These are phyloP conservation scores for Pyrenophora tritici-repentis DNA, from an alignment of 2,329 filamentous ascomycete species.

Conservation along the genomic window DNA sequence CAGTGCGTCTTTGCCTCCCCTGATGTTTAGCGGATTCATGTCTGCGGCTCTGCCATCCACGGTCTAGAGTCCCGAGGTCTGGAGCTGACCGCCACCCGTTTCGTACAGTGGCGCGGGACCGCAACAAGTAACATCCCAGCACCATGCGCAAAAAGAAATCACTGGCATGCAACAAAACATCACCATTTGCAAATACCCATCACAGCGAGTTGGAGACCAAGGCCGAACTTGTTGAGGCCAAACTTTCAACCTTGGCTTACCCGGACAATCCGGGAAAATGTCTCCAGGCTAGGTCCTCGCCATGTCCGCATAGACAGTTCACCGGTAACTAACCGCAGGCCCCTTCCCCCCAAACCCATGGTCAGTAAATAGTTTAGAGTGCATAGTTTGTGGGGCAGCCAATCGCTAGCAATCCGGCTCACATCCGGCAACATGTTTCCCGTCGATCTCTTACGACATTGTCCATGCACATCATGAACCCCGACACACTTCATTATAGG, in stretches of 20 bases:
- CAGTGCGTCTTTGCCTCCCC: constrained; percentile 12
- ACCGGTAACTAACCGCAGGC: too few relatives aligned
- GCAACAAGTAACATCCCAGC: constrained; percentile 4
- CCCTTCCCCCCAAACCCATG: too few relatives aligned
- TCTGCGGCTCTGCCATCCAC: constrained; percentile 20
- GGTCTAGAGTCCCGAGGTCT: constrained; percentile 2
- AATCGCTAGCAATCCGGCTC: constrained; percentile 1
- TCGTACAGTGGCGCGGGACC: constrained; percentile 5
- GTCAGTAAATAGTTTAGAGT: too few relatives aligned
- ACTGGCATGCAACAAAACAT: neutral
- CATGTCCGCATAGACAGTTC: too few relatives aligned
- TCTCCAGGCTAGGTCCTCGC: too few relatives aligned
- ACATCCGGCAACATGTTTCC: neutral
- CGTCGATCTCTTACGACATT: constrained; percentile 4
- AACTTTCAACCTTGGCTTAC: too few relatives aligned
- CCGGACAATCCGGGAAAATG: too few relatives aligned
- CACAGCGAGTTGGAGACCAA: neutral
- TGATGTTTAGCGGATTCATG: constrained; percentile 11
- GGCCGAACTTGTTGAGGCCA: too few relatives aligned
- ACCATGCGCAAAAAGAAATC: constrained; percentile 3
- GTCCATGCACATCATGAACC: neutral
- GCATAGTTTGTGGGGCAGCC: neutral
- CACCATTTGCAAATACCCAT: neutral
- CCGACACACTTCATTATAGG: neutral
- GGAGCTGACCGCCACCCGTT: constrained; percentile 3